phyloP scores from a whole-genome alignment of 306 rosid species.

The Quercus parvula region DNA sequence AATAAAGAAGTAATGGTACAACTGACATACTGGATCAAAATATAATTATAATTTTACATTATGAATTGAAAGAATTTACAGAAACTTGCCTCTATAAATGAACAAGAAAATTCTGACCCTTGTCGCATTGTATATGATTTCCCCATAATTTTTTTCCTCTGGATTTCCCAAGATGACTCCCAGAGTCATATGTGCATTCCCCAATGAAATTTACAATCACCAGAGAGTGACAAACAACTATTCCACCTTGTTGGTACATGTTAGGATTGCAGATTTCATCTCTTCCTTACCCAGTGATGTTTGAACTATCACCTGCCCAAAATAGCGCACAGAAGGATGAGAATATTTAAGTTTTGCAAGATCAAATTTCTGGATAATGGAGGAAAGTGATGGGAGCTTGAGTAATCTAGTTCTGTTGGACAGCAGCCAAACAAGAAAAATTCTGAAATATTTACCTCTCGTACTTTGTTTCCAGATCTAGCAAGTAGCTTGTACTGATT shows the following conservation, averaged over 20 bases:
- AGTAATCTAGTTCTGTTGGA: not conserved
- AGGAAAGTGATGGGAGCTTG: not conserved
- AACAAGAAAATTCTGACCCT: slow-evolving; percentile 1
- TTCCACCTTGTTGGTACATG: slow-evolving; percentile 68
- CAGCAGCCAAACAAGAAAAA: not conserved
- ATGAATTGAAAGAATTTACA: slow-evolving; percentile 16
- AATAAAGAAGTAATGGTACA: too few species aligned
- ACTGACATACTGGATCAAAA: not conserved
- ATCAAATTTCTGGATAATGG: slow-evolving; percentile 2
- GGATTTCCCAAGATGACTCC: not conserved
- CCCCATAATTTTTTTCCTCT: not conserved
- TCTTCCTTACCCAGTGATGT: slow-evolving; percentile 69
- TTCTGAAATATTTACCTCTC: slow-evolving; percentile 58
- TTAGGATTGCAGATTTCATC: slow-evolving; percentile 67
- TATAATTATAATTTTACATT: not conserved
- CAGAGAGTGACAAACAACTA: slow-evolving; percentile 27
- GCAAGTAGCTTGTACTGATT: slow-evolving; percentile 92
- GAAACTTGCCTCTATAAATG: slow-evolving; percentile 5
- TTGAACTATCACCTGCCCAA: slow-evolving; percentile 73
- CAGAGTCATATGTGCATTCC: slow-evolving; percentile 12
- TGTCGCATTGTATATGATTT: not conserved
- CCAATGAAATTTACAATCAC: not conserved
- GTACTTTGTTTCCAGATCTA: slow-evolving; percentile 81
- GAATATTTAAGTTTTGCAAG: not conserved
- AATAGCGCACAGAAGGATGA: slow-evolving; percentile 1